Percentiles rank a stretch among this genome's conserved stretches.
Evolutionary conservation across 2,329 filamentous ascomycete genomes (phyloP).

Genomic region (Cercospora janseana): DNA sequence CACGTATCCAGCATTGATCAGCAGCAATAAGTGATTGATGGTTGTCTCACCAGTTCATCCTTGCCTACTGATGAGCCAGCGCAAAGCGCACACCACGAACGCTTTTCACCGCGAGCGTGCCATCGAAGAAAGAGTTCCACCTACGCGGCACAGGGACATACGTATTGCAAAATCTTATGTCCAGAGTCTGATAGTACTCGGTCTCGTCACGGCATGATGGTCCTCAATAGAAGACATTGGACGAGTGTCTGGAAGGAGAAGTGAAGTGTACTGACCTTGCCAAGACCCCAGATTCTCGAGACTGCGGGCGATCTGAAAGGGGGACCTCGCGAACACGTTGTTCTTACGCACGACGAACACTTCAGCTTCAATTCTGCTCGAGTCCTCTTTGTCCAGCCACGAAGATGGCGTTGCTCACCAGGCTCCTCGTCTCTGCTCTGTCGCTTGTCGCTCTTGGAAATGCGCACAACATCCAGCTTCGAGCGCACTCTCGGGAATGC

Average conservation of each 20-base stretch:
- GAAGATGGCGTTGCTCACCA: conserved; percentile 37
- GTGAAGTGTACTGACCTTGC: conserved; percentile 16
- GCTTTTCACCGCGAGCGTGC: too few species aligned
- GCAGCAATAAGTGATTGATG: too few species aligned
- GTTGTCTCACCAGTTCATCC: too few species aligned
- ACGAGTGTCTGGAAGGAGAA: conserved; percentile 6
- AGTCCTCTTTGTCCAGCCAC: conserved; percentile 6
- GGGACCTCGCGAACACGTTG: conserved; percentile 12
- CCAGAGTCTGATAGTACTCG: too few species aligned
- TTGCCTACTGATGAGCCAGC: too few species aligned
- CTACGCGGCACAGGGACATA: too few species aligned
- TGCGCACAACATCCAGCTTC: conserved; percentile 94
- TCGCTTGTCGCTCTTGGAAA: conserved; percentile 62
- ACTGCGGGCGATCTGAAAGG: background rate
- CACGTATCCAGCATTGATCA: too few species aligned
- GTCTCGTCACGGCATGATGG: too few species aligned
- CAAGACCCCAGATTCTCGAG: conserved; percentile 11
- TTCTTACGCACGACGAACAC: conserved; percentile 6
- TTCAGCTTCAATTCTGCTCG: conserved; percentile 12
- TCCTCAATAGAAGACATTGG: background rate
- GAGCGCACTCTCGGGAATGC: conserved; percentile 90
- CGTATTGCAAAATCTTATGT: too few species aligned
- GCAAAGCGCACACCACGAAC: too few species aligned
- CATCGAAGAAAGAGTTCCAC: too few species aligned
- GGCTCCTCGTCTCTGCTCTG: conserved; percentile 47